Percentiles rank a stretch among this genome's conserved stretches.
Conservation (phyloP, 345 rosid genomes). For the Psidium guajava region DNA sequence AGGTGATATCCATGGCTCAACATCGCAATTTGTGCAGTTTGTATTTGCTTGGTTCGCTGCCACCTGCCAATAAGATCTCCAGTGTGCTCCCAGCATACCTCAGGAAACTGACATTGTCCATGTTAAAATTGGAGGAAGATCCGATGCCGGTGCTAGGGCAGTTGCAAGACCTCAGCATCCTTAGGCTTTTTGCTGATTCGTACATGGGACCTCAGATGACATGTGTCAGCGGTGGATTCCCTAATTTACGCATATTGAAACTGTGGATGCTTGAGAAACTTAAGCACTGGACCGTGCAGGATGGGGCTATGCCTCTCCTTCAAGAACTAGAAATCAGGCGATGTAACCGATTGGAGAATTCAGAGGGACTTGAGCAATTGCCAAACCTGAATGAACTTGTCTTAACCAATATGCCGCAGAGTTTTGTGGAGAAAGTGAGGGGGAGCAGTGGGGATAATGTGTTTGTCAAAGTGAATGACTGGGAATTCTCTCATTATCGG, state of each 20-base stretch:
- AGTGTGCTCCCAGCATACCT: constrained; percentile 8
- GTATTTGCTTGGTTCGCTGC: constrained; percentile 17
- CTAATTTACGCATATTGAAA: constrained; percentile 13
- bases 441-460: neutral
- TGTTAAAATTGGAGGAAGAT: constrained; percentile 10
- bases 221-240: constrained; percentile 6
- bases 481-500: neutral
- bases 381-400: constrained; percentile 5
- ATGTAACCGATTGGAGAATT: constrained; percentile 4
- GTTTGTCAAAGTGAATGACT: neutral
- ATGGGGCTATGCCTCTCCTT: constrained; percentile 12
- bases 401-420: constrained; percentile 9
- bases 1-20: neutral
- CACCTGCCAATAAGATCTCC: neutral
- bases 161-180: constrained; percentile 13
- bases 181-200: constrained; percentile 23
- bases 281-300: neutral
- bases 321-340: constrained; percentile 24
- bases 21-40: constrained; percentile 2
- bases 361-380: constrained; percentile 1
- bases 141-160: constrained; percentile 19
- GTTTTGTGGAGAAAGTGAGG: neutral
- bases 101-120: constrained; percentile 21
- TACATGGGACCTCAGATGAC: constrained; percentile 12
- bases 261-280: constrained; percentile 27